Percentiles rank a stretch among this genome's conserved stretches.
Conservation (phyloP, 108 stramenopile species). For the Schizochytrium sp. region DNA sequence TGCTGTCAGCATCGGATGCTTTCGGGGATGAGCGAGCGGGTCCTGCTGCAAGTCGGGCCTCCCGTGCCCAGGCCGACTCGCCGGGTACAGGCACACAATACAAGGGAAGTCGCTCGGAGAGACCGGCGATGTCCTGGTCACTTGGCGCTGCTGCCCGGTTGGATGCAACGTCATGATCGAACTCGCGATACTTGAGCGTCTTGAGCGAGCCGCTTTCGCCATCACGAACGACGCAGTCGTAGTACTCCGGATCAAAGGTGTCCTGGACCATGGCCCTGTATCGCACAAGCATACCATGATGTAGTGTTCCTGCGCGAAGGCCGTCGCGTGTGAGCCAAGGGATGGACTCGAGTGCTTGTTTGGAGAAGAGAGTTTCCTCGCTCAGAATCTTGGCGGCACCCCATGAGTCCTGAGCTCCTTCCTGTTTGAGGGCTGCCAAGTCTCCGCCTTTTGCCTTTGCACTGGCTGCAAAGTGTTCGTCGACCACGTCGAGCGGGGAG, state of each 20-base stretch:
- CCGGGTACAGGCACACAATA: constrained; percentile 32
- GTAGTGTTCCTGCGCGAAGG: constrained; percentile 12
- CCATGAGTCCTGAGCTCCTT: neutral
- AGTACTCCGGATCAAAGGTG: constrained; percentile 39
- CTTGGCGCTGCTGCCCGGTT: neutral
- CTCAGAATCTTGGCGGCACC: neutral
- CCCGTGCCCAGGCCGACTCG: constrained; percentile 23
- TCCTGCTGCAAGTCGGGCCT: neutral
- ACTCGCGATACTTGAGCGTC: neutral
- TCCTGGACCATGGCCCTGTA: constrained; percentile 44
- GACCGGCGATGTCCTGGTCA: neutral
- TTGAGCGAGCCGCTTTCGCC: neutral
- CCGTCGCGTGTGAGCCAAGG: neutral
- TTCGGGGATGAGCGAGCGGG: neutral
- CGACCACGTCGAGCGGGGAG: neutral
- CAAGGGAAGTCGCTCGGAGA: constrained; percentile 22
- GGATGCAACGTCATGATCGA: neutral
- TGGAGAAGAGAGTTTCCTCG: neutral
- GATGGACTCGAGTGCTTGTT: neutral
- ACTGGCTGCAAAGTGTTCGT: neutral
- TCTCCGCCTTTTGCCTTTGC: neutral
- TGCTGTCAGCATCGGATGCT: too few species aligned
- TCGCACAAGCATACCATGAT: constrained; percentile 26
- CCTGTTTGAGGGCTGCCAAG: neutral
- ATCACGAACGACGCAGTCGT: neutral